Conservation (phyloP, 371 early-diverging fungal genomes). For the Syncephalastrum contaminatum region DNA sequence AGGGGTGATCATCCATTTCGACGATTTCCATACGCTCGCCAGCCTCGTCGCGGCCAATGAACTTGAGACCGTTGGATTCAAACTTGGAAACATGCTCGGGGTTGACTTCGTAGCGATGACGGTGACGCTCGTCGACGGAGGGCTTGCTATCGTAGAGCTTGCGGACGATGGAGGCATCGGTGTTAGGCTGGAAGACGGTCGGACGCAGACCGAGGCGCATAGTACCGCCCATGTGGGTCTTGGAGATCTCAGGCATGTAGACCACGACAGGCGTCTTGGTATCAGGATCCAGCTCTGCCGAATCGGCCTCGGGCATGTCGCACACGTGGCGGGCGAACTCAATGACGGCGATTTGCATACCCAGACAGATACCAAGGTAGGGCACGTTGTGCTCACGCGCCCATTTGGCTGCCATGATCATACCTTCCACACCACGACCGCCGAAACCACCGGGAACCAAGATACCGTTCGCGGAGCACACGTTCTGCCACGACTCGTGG, state of each 20-base stretch:
- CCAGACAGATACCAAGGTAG: constrained; percentile 98
- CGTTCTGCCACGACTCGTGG: constrained; percentile 90
- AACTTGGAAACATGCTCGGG: constrained; percentile 75
- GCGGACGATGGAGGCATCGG: constrained; percentile 54
- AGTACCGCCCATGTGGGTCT: constrained; percentile 94
- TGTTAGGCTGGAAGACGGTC: constrained; percentile 77
- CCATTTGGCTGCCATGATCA: constrained; percentile 93
- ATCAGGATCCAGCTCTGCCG: constrained; percentile 81
- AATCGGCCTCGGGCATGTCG: constrained; percentile 81
- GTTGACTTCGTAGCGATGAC: constrained; percentile 99
- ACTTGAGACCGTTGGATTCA: constrained; percentile 86
- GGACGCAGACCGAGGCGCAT: constrained; percentile 94
- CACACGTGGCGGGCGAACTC: constrained; percentile 97
- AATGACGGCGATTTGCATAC: constrained; percentile 97
- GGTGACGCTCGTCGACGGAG: constrained; percentile 90
- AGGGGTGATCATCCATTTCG: constrained; percentile 92
- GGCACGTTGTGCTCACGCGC: constrained; percentile 98
- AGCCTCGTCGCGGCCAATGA: constrained; percentile 92
- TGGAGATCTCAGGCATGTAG: constrained; percentile 95
- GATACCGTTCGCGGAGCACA: constrained; percentile 91
- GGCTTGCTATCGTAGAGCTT: constrained; percentile 69
- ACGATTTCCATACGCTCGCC: constrained; percentile 97
- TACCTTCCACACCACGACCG: constrained; percentile 95
- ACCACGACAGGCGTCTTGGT: constrained; percentile 78
- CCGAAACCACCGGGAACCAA: constrained; percentile 99